Base-by-base conservation (phyloP, 2,329 filamentous ascomycete genomes). In the Pleurostoma richardsiae region DNA sequence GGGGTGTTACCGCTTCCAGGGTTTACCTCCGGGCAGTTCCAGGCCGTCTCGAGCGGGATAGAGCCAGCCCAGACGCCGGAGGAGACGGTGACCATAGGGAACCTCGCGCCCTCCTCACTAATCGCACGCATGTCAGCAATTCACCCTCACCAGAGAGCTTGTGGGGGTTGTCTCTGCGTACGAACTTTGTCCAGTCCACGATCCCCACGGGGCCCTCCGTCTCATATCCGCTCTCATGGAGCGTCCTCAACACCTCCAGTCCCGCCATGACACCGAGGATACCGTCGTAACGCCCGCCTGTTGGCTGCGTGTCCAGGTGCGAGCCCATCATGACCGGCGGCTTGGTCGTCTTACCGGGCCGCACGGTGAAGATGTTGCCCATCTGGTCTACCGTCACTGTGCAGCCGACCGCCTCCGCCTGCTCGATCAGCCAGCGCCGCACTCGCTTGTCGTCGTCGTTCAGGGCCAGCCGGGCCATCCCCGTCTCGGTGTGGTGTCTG, bases 51-150 rank as follows among this genome's bases (percentile, higher is more conserved):
- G 4, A 87, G 65, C 0, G 83, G 67, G 10, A 88, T 83, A 1
- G 71, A 70, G 11, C 75, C 85, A 0, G 85, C 80, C 87, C 87
- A 91, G 11, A 91, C 87, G 2, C 85, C 87, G 0, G 85, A 89
- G 0, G 82, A 72, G 30, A 86, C 69, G 80, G 88, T 90, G 33
- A 81, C 85, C 45, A 82, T 82, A 1, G 87, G 86, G 54, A 91
- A 91, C 0, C 88, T 77, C 1, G 87, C 87, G 3, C 88, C 88
- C 68, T 94, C 88, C 67, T 92, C 88, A 58, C 82, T 86, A 36
- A 19, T 19, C 33, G 28, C 49, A 30, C 6, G 6, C n/a, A 5
- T 36, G 10, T 26, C 6, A 39, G 27, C 11, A 26, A 30, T 36
- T 19, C 19, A 19, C 19, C 19, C 19, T 19, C 19, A 19, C 19